Percentiles rank a stretch among this genome's conserved stretches.
Evolutionary conservation across 164 flowering plant species (phyloP).

Genomic region (Vitis labrusca): DNA sequence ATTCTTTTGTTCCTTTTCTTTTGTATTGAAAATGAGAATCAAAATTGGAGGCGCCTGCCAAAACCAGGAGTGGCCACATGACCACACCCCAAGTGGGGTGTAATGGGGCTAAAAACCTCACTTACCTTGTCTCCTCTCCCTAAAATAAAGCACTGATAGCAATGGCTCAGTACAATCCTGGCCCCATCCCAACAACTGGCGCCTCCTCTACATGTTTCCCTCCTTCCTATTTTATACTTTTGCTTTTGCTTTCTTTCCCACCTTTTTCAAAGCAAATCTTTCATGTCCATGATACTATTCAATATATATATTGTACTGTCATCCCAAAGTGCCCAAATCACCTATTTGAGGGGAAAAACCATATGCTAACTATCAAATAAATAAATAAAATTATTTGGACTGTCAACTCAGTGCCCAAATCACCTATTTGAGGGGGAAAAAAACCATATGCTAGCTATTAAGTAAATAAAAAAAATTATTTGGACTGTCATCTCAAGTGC

Average conservation of each 20-base stretch:
- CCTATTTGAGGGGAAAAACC: too few species aligned
- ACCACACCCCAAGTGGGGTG: background rate
- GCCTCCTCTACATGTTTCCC: background rate
- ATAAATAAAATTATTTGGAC: too few species aligned
- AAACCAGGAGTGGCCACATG: background rate
- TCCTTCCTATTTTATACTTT: background rate
- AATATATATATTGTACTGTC: too few species aligned
- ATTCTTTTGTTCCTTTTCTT: slow-evolving; percentile 9
- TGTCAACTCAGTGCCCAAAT: too few species aligned
- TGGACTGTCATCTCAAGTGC: too few species aligned
- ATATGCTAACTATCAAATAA: too few species aligned
- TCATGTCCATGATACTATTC: too few species aligned
- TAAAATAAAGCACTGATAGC: background rate
- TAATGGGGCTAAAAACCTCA: too few species aligned
- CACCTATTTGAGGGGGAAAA: too few species aligned
- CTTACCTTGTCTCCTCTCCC: background rate
- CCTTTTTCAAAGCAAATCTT: background rate
- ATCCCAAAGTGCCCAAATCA: too few species aligned
- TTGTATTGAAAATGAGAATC: slow-evolving; percentile 9
- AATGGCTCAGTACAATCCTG: background rate
- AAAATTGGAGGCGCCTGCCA: slow-evolving; percentile 14
- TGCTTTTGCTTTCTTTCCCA: background rate
- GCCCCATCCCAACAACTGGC: background rate
- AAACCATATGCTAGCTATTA: too few species aligned
- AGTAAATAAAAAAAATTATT: too few species aligned